Evolutionary conservation across 208 protist genomes (phyloP), one percentile per base, ranked within the genome.

Genomic region (Wallacemonas sp.): DNA sequence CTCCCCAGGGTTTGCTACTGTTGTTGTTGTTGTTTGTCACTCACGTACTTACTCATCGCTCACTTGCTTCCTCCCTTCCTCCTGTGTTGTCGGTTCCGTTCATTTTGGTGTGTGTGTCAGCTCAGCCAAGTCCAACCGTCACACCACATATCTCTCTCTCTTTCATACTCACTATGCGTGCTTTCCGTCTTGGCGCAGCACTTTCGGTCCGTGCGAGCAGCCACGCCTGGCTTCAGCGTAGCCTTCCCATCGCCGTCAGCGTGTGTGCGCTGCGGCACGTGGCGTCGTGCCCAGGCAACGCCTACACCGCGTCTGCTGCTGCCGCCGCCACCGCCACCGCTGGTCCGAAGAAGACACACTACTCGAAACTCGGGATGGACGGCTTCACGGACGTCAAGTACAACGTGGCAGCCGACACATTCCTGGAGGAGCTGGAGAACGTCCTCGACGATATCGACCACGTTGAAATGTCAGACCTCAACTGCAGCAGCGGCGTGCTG

Each of bases 361-460:
- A 84, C 71, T 88, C 83, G 4, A 79, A 78, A 46, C 61, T 81
- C 1, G 90, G 90, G 38, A 96, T 96, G 90, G 84, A 90, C 44
- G 90, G 90, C 39, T 96, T 93, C 70, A 92, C 82, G 0, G 83
- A 96, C 62, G 63, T 83, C 14, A 72, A 65, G 61, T 96, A 80
- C 78, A 92, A 96, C 61, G 58, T 65, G 30, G 78, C 83, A 1
- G 87, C 85, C 17, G 90, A 96, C 43, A 64, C 44, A 4, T 88
- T 93, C 38, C 62, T 96, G 0, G 79, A 92, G 38, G 65, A 66
- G 17, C 19, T 96, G 16, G 85, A 92, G 46, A 75, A 60, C 26
- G 65, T 72, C 5, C 62, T 93, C 17, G 90, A 92, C 48, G 75
- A 54, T 3, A 60, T 92, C 9, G 85, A 90, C 34, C 64, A 67